phyloP scores from a whole-genome alignment of 345 rosid species.

The Crucihimalaya himalaica region DNA sequence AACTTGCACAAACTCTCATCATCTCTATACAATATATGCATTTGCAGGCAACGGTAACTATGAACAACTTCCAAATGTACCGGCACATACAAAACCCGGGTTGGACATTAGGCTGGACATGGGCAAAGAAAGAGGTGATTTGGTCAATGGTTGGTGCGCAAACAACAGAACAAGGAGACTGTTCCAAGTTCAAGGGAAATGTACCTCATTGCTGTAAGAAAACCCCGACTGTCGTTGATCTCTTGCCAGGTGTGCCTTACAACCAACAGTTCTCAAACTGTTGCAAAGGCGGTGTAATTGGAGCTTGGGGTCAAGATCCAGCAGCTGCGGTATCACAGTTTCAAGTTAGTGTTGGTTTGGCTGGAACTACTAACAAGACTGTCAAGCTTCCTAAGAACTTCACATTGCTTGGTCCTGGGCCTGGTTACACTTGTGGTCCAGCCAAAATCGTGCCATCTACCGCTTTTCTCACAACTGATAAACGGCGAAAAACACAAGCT shows the following conservation, averaged over 20 bases:
- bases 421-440: constrained; percentile 88
- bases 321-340: constrained; percentile 66
- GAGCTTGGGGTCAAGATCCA: constrained; percentile 86
- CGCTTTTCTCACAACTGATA: constrained; percentile 61
- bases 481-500: constrained; percentile 74
- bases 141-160: constrained; percentile 84
- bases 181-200: constrained; percentile 85
- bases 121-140: constrained; percentile 91
- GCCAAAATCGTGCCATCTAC: constrained; percentile 73
- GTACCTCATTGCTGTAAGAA: constrained; percentile 88
- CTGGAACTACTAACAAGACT: constrained; percentile 83
- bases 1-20: constrained; percentile 11
- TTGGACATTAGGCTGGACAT: constrained; percentile 86
- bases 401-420: constrained; percentile 80
- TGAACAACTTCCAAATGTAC: constrained; percentile 75
- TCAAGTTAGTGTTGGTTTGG: constrained; percentile 71
- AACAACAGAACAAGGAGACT: constrained; percentile 91
- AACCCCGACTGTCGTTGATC: constrained; percentile 69
- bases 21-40: constrained; percentile 10
- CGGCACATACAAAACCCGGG: constrained; percentile 81
- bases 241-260: constrained; percentile 80
- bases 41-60: constrained; percentile 67
- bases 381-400: constrained; percentile 88
- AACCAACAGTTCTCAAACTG: constrained; percentile 77
- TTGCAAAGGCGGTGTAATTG: constrained; percentile 86